Evolutionary conservation across 352 stramenopile genomes (phyloP).

Genomic region (Phytopythium boreale): DNA sequence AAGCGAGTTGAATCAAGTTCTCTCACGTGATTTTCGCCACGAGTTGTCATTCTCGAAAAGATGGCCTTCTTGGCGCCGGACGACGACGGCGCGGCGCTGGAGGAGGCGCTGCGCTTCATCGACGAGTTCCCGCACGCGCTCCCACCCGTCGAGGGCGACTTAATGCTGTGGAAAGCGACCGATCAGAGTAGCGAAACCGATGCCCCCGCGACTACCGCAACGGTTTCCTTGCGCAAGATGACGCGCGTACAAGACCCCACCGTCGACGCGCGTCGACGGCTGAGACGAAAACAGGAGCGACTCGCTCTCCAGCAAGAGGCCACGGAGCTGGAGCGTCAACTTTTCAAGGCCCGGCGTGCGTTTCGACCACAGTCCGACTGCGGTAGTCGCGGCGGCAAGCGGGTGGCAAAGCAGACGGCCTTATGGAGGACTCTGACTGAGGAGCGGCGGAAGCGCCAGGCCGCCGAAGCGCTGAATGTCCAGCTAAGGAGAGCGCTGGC

Average conservation of each 20-base stretch:
- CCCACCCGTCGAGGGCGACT: no score
- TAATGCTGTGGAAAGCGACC: neutral
- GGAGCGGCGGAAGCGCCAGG: neutral
- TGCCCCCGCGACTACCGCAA: no score
- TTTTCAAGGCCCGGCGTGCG: neutral
- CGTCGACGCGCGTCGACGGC: neutral
- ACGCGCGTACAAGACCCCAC: constrained; percentile 1
- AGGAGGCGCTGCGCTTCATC: constrained; percentile 1
- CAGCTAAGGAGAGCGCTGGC: neutral
- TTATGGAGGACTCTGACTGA: neutral
- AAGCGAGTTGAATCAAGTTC: no score
- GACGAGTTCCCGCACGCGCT: neutral
- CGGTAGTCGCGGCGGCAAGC: neutral
- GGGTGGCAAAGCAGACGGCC: neutral
- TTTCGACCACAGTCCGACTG: neutral
- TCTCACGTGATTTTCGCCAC: no score
- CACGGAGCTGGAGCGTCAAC: constrained; percentile 24
- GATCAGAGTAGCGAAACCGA: no score
- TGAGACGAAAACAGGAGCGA: neutral
- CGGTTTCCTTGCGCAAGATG: no score
- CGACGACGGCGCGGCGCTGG: constrained; percentile 1
- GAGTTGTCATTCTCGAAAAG: no score
- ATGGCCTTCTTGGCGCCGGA: neutral
- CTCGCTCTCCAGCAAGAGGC: constrained; percentile 9
- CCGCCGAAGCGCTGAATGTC: neutral